Conservation (phyloP, 225 moss, liverwort and hornwort species). For the Bryum argenteum region DNA sequence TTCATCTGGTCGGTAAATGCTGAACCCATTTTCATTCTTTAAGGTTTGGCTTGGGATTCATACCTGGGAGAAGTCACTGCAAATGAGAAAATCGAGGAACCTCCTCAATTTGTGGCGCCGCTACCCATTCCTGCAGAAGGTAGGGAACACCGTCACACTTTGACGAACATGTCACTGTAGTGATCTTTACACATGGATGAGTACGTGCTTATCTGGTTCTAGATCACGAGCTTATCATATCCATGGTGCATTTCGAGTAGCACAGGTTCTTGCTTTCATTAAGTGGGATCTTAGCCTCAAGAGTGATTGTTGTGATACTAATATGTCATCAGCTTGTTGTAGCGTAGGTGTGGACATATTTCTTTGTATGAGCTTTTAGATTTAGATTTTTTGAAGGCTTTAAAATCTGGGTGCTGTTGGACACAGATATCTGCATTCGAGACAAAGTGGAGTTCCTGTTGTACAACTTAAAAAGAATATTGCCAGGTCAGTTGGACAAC, state of each 20-base stretch:
- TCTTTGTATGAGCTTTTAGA: neutral
- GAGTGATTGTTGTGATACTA: neutral
- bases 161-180: neutral
- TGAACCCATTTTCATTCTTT: constrained; percentile 5
- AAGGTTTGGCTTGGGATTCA: constrained; percentile 43
- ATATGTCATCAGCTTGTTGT: neutral
- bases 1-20: neutral
- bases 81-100: constrained; percentile 69
- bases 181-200: neutral
- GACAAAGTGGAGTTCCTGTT: constrained; percentile 64
- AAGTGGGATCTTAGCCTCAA: no score
- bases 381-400: constrained; percentile 17
- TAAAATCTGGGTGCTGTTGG: constrained; percentile 13
- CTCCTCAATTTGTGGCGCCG: constrained; percentile 66
- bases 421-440: constrained; percentile 59
- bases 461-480: constrained; percentile 60
- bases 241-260: neutral
- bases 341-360: neutral
- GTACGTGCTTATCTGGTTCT: neutral
- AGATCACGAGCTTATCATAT: neutral
- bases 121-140: constrained; percentile 60
- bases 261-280: neutral
- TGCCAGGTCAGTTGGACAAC: constrained; percentile 60
- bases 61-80: constrained; percentile 72
- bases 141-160: constrained; percentile 20